Evolutionary conservation across 768 basidiomycete species (phyloP), one percentile per base, ranked within the genome.

Genomic region (Butyriboletus loyo): DNA sequence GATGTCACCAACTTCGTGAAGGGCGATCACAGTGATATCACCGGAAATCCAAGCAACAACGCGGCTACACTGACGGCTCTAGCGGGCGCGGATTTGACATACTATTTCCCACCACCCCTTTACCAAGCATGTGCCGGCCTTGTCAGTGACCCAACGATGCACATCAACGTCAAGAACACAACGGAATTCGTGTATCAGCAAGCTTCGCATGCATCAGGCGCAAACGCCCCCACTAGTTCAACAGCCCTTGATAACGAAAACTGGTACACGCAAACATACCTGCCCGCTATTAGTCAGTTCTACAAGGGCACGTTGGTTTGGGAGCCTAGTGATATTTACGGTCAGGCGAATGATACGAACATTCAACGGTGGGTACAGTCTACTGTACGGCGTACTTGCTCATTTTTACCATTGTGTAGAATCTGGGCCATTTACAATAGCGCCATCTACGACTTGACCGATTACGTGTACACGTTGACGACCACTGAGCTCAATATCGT

Each of bases 31-130:
- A 80, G 80, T 49, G 85, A 86, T 68, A 75, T 85, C 43, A 46
- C 67, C 3, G 78, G 78, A 28, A 66, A 77, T 42, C 68, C 79
- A 3, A 84, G 84, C 46, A 82, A 83, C 40, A 50, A 66, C 7
- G 68, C 68, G 19, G 74, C 73, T 13, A 68, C 77, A 15, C 75
- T 86, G 63, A 60, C 77, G 5, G 64, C 73, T 24, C 71, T 88
- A 27, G 86, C 81, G 0, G 87, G 87, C 9, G 70, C 74, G 57
- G 87, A 88, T 59, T 53, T 88, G 45, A 80, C 81, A 1, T 67
- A 75, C 38, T 86, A 87, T 66, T 85, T 85, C 73, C 84, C 82
- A 1, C 73, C 77, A 1, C 85, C 86, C 1, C 69, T 87, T 45
- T 68, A 70, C 25, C 63, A 80, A 45, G 84, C 80, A 10, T 89